These are phyloP conservation scores for Entelexis paramagnoliae DNA, from an alignment of 1,139 yeast genomes.

Conservation along the genomic window DNA sequence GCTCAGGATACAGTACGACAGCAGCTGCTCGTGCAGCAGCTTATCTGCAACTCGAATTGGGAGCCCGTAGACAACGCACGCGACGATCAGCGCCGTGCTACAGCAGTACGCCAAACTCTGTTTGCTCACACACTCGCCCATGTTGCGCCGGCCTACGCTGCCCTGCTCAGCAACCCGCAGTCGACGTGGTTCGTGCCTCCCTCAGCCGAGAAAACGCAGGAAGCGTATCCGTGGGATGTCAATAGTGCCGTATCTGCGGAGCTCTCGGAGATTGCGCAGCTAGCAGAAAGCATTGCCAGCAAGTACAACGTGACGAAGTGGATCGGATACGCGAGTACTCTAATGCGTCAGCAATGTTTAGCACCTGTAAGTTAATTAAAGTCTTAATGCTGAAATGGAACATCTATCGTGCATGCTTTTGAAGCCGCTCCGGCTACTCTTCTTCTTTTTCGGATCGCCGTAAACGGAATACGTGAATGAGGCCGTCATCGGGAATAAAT, in stretches of 20 bases:
- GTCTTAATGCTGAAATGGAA: no score
- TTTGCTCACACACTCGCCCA: constrained; percentile 10
- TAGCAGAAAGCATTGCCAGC: constrained; percentile 9
- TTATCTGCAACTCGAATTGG: constrained; percentile 19
- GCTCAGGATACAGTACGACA: constrained; percentile 13
- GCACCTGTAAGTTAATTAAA: neutral
- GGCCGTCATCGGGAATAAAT: no score
- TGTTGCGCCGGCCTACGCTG: neutral
- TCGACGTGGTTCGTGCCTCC: neutral
- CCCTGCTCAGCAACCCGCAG: constrained; percentile 5
- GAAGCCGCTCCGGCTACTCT: no score
- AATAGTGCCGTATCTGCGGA: constrained; percentile 4
- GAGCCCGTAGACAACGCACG: constrained; percentile 2
- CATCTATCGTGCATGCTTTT: no score
- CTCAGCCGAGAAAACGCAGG: neutral
- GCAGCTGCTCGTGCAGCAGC: constrained; percentile 17
- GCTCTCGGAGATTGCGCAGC: constrained; percentile 3
- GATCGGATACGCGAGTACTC: neutral
- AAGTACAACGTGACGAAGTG: constrained; percentile 11
- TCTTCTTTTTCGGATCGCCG: no score
- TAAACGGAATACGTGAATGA: no score
- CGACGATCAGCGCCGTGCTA: neutral
- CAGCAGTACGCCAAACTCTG: constrained; percentile 8
- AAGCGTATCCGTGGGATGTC: constrained; percentile 8
- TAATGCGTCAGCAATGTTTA: neutral